These are phyloP conservation scores for Alternaria solani DNA, from an alignment of 2,329 filamentous ascomycete genomes.

Conservation along the genomic window DNA sequence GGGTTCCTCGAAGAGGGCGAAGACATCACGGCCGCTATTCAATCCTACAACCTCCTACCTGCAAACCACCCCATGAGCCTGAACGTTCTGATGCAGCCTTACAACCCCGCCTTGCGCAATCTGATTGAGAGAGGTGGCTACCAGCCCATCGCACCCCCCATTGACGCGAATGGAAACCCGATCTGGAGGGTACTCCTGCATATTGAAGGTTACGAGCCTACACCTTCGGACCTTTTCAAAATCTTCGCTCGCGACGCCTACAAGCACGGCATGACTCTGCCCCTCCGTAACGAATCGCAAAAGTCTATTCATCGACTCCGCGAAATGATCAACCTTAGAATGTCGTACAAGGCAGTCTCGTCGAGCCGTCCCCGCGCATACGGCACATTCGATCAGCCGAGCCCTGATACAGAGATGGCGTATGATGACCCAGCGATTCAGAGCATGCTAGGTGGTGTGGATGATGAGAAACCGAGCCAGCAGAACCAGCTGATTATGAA, in stretches of 20 bases:
- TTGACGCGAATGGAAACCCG: conserved; percentile 20
- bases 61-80: conserved; percentile 32
- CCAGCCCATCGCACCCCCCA: conserved; percentile 36
- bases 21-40: conserved; percentile 53
- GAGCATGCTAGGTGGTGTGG: conserved; percentile 18
- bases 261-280: conserved; percentile 44
- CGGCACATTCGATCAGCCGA: conserved; percentile 9
- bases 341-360: conserved; percentile 27
- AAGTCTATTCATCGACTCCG: conserved; percentile 37
- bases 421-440: conserved; percentile 29
- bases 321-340: conserved; percentile 39
- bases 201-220: conserved; percentile 48
- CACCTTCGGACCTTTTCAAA: conserved; percentile 36
- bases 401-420: background rate
- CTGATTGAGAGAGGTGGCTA: conserved; percentile 46
- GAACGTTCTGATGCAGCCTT: conserved; percentile 45
- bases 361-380: conserved; percentile 32
- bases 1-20: conserved; percentile 58
- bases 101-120: conserved; percentile 53
- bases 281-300: conserved; percentile 27
- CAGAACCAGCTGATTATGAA: conserved; percentile 43
- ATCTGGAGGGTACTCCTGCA: conserved; percentile 46
- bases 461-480: conserved; percentile 21
- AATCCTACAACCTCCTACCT: conserved; percentile 59
- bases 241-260: conserved; percentile 42